Percentiles rank a stretch among this genome's conserved stretches.
These are phyloP conservation scores for Vigna radiata DNA, from an alignment of 306 rosid species.

Conservation along the genomic window DNA sequence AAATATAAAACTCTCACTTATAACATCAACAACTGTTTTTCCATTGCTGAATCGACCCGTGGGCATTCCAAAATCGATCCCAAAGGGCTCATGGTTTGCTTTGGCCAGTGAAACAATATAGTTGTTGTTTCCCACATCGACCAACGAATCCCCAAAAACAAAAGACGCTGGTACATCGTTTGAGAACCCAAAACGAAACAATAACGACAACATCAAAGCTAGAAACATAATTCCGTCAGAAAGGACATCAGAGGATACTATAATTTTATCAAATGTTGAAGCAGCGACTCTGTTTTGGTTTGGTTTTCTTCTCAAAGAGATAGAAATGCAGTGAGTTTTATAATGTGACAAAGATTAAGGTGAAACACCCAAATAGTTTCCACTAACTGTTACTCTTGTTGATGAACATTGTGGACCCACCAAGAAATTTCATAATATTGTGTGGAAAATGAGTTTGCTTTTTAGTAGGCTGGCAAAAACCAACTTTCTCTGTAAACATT, in stretches of 20 bases:
- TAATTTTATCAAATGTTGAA: no score
- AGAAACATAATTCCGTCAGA: conserved; percentile 26
- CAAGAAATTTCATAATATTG: not conserved
- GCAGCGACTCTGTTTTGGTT: not conserved
- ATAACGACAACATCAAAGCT: conserved; percentile 17
- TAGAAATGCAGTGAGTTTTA: not conserved
- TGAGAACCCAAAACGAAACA: conserved; percentile 46
- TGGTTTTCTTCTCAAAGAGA: conserved; percentile 12
- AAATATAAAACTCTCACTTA: conserved; percentile 52
- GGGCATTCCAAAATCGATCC: conserved; percentile 75
- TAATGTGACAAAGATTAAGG: not conserved
- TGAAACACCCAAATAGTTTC: not conserved
- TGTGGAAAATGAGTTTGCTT: conserved; percentile 20
- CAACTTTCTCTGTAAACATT: not conserved
- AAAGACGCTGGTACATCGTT: conserved; percentile 54
- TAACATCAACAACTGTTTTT: conserved; percentile 65
- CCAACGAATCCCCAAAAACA: conserved; percentile 79
- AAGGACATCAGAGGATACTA: not conserved
- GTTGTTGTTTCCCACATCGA: conserved; percentile 80
- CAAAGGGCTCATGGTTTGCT: conserved; percentile 61
- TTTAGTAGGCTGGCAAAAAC: conserved; percentile 10
- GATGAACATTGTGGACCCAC: not conserved
- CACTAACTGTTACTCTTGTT: not conserved
- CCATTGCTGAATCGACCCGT: conserved; percentile 76
- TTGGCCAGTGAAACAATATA: conserved; percentile 61